phyloP scores from a whole-genome alignment of 768 basidiomycete genomes.

The Lyophyllum atratum region DNA sequence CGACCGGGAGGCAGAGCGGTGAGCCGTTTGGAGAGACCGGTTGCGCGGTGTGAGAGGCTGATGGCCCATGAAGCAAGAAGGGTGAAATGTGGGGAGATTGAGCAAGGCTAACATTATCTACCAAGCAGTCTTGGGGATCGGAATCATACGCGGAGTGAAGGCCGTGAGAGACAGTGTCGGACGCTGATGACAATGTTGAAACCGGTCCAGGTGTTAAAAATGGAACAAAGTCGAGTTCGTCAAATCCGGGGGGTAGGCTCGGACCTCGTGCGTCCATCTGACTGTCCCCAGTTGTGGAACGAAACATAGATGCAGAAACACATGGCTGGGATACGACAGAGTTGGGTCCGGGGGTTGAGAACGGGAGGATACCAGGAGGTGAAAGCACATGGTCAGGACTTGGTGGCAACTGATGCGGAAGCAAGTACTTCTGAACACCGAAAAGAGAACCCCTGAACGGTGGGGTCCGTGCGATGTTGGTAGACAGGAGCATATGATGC shows the following conservation, averaged over 20 bases:
- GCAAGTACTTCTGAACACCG: not conserved
- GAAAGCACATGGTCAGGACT: constrained; percentile 10
- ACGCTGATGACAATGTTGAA: constrained; percentile 1
- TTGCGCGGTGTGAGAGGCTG: not conserved
- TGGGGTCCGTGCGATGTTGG: not conserved
- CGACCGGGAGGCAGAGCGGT: not conserved
- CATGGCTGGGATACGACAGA: constrained; percentile 21
- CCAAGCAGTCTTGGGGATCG: not conserved
- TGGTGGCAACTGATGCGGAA: not conserved
- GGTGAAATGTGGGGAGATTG: not conserved
- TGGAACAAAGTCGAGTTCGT: constrained; percentile 10
- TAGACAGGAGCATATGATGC: not conserved
- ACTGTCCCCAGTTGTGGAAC: not conserved
- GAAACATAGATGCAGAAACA: not conserved
- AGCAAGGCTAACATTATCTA: not conserved
- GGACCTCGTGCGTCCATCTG: not conserved
- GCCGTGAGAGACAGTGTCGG: not conserved
- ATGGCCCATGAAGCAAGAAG: not conserved
- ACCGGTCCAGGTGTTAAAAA: constrained; percentile 23
- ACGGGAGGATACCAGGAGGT: constrained; percentile 19
- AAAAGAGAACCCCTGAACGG: not conserved
- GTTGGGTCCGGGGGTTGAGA: constrained; percentile 30
- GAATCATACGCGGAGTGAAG: not conserved
- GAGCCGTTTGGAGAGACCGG: not conserved
- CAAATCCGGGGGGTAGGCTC: not conserved